A percentile compares a stretch with the other conserved stretches of the same genome.
These are phyloP conservation scores for Ceratocystis albifundus DNA, from an alignment of 2,329 filamentous ascomycete genomes.

Conservation along the genomic window DNA sequence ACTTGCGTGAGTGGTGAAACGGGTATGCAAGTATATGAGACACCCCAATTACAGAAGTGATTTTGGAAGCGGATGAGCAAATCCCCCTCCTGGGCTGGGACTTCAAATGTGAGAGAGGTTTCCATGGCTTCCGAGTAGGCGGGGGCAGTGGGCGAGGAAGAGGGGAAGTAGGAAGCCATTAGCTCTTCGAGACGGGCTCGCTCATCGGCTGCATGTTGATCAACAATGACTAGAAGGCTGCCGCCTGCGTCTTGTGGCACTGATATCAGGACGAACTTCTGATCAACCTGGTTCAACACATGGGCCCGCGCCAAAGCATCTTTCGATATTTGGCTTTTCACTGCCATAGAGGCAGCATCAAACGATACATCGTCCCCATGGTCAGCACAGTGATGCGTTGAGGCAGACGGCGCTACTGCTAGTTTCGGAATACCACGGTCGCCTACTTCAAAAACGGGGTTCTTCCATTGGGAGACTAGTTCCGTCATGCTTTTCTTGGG, in stretches of 20 bases:
- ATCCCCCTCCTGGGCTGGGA: slow-evolving; percentile 47
- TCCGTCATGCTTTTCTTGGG: slow-evolving; percentile 45
- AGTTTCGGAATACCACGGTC: slow-evolving; percentile 37
- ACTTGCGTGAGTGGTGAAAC: slow-evolving; percentile 28
- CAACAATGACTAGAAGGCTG: slow-evolving; percentile 60
- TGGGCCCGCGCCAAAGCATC: slow-evolving; percentile 46
- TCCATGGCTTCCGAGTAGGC: slow-evolving; percentile 33
- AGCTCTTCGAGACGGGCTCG: slow-evolving; percentile 67
- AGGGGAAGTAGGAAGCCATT: slow-evolving; percentile 42
- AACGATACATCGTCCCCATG: slow-evolving; percentile 25
- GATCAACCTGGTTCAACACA: slow-evolving; percentile 73
- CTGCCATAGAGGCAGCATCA: slow-evolving; percentile 9
- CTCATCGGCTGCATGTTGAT: slow-evolving; percentile 94
- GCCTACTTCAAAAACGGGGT: slow-evolving; percentile 55
- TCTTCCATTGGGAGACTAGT: slow-evolving; percentile 57
- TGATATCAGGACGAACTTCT: slow-evolving; percentile 64
- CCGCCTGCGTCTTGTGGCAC: slow-evolving; percentile 35
- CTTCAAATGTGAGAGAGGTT: slow-evolving; percentile 51
- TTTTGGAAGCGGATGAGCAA: slow-evolving; percentile 44
- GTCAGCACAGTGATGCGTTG: slow-evolving; percentile 26
- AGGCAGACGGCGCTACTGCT: slow-evolving; percentile 25
- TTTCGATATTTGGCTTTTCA: slow-evolving; percentile 46
- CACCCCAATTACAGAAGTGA: slow-evolving; percentile 63
- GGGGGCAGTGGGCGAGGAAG: slow-evolving; percentile 14
- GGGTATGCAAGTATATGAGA: slow-evolving; percentile 39